Conservation (phyloP, 768 basidiomycete species). For the Panaeolus cyanescens region DNA sequence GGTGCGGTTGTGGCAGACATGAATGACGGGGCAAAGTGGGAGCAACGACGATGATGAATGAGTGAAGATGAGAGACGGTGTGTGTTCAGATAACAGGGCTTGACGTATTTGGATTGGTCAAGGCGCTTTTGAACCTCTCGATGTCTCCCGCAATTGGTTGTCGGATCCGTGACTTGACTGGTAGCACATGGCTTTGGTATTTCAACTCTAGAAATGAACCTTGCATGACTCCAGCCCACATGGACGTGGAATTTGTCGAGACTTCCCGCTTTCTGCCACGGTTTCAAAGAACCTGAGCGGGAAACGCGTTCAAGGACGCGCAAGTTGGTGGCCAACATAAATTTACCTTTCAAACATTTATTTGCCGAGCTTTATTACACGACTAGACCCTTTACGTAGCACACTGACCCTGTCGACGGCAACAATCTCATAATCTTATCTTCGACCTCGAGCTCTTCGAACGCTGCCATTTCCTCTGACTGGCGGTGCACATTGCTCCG, state of each 20-base stretch:
- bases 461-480: too few relatives aligned
- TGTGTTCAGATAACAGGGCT: slow-evolving; percentile 15
- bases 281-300: not conserved
- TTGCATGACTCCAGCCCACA: slow-evolving; percentile 1
- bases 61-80: slow-evolving; percentile 14
- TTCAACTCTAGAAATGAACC: slow-evolving; percentile 2
- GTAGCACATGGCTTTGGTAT: not conserved
- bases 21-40: not conserved
- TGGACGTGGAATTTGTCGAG: slow-evolving; percentile 2
- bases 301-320: slow-evolving; percentile 1
- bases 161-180: slow-evolving; percentile 2
- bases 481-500: too few relatives aligned
- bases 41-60: slow-evolving; percentile 10
- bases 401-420: not conserved
- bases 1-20: not conserved
- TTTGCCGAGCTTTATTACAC: not conserved
- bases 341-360: slow-evolving; percentile 1
- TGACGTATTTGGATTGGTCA: slow-evolving; percentile 21
- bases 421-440: not conserved
- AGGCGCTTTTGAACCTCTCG: slow-evolving; percentile 1
- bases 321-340: slow-evolving; percentile 1
- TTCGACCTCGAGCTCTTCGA: too few relatives aligned
- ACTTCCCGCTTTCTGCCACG: not conserved
- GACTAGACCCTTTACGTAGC: not conserved
- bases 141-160: slow-evolving; percentile 1